Base-by-base conservation (phyloP, 176 grass and related monocot species). In the Rhipidocladum racemiflorum region DNA sequence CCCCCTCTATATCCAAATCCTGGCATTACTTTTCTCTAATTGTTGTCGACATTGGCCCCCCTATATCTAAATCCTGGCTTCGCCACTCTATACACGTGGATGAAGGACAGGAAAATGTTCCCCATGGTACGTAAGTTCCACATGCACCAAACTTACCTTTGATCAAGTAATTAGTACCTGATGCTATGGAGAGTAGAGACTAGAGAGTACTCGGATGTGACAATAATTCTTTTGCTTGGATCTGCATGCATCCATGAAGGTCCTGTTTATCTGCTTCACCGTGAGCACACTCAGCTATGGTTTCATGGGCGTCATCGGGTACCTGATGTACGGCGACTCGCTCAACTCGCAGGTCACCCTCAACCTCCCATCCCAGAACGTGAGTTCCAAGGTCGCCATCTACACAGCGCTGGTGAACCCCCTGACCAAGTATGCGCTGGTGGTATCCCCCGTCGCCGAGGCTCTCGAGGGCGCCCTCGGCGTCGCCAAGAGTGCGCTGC, bases 371-470 rank as follows among this genome's bases (percentile, higher is more conserved):
- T 32, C 68, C 0, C 42, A 68, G 5, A 83, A 74, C 17, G 30
- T 79, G 9, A 76, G 69, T 63, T 76, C 89, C 56, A 84, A 87
- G 76, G 28, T 91, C 8, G 85, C 89, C 66, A 91, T 91, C 61
- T 87, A 83, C 74, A 91, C 70, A 10, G 85, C 89, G 15, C 81
- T 91, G 25, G 78, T 91, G 63, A 91, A 87, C 34, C 89, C 89
- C 16, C 24, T 91, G 25, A 32, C 76, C 44, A 87, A 84, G 63
- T 91, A 87, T 56, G 84, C 75, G n/a, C 42, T 85, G 55, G n/a
- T 85, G 17, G 16, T 72, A 0, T 16, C 44, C 1, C 75, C 84
- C 4, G 36, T 85, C 42, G 75, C 89, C 3, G 72, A 70, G 14
- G 85, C 81, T 6, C 6, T 87, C 21, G 85, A 87, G 77, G 75